Conservation (phyloP, 805 yeast genomes). For the Cyberlindnera japonica region DNA sequence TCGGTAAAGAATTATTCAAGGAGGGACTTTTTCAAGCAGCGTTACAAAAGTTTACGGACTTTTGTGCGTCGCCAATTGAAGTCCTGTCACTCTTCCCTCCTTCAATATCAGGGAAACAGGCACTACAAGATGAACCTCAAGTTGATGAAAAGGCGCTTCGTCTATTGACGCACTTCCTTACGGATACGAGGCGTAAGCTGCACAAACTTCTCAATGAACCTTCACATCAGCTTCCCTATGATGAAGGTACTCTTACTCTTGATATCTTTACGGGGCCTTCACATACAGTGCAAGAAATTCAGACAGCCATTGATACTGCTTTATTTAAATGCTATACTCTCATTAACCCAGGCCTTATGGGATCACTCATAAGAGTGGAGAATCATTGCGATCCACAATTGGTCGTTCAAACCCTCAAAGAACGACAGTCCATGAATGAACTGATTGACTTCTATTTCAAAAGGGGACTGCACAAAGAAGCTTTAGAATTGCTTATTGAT, state of each 20-base stretch:
- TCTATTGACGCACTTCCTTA: conserved; percentile 38
- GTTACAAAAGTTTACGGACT: conserved; percentile 44
- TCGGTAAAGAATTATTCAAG: conserved; percentile 34
- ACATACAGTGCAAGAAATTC: conserved; percentile 35
- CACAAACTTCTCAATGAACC: conserved; percentile 26
- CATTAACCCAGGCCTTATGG: conserved; percentile 69
- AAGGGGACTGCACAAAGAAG: conserved; percentile 58
- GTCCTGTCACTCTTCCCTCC: conserved; percentile 47
- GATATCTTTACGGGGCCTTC: conserved; percentile 17
- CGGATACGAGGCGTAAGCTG: conserved; percentile 47
- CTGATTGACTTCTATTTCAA: conserved; percentile 73
- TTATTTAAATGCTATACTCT: conserved; percentile 70
- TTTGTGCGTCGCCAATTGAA: conserved; percentile 55
- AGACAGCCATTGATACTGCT: conserved; percentile 63
- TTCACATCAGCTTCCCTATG: conserved; percentile 9
- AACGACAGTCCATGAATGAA: conserved; percentile 53
- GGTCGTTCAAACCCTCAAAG: conserved; percentile 52
- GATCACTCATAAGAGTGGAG: conserved; percentile 73
- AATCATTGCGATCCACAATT: conserved; percentile 67
- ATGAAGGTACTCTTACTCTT: conserved; percentile 16
- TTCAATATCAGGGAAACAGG: conserved; percentile 23
- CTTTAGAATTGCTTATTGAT: conserved; percentile 55
- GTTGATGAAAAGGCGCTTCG: conserved; percentile 6
- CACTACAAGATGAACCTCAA: neutral
- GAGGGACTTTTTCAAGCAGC: conserved; percentile 33